phyloP scores from a whole-genome alignment of 768 basidiomycete genomes.

The Thelephora aurantiotincta region DNA sequence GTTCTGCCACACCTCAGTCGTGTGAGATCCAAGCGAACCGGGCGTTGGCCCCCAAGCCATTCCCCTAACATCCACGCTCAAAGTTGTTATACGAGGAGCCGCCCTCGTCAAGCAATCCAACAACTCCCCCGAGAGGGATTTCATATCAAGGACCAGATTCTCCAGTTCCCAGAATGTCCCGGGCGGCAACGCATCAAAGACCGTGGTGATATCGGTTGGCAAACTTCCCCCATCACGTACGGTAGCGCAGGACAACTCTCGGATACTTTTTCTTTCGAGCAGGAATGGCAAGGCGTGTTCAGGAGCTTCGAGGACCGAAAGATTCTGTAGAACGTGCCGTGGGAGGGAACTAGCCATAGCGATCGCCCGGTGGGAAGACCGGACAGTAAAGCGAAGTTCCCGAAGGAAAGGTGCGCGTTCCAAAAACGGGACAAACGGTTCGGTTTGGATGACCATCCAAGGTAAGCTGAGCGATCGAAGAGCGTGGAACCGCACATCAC shows the following conservation, averaged over 20 bases:
- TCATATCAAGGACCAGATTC: too few relatives aligned
- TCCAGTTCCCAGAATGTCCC: not conserved
- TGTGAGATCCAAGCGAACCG: not conserved
- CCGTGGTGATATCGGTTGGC: not conserved
- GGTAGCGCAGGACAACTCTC: not conserved
- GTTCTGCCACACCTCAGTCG: not conserved
- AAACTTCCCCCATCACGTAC: not conserved
- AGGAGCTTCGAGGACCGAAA: not conserved
- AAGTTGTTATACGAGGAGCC: too few relatives aligned
- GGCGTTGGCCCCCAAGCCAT: not conserved
- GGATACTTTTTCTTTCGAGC: not conserved
- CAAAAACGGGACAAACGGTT: not conserved
- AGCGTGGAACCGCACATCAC: not conserved
- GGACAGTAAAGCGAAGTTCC: not conserved
- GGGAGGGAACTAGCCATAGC: not conserved
- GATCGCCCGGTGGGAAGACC: not conserved
- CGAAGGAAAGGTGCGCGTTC: too few relatives aligned
- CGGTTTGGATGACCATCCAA: not conserved
- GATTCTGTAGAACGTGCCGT: not conserved
- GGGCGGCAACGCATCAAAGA: not conserved
- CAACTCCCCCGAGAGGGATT: too few relatives aligned
- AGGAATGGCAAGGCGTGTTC: not conserved
- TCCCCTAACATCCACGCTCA: not conserved
- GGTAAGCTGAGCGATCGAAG: not conserved
- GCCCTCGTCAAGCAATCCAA: too few relatives aligned